Evolutionary conservation across 2,329 filamentous ascomycete genomes (phyloP).

Genomic region (Trichophaea hybrida): DNA sequence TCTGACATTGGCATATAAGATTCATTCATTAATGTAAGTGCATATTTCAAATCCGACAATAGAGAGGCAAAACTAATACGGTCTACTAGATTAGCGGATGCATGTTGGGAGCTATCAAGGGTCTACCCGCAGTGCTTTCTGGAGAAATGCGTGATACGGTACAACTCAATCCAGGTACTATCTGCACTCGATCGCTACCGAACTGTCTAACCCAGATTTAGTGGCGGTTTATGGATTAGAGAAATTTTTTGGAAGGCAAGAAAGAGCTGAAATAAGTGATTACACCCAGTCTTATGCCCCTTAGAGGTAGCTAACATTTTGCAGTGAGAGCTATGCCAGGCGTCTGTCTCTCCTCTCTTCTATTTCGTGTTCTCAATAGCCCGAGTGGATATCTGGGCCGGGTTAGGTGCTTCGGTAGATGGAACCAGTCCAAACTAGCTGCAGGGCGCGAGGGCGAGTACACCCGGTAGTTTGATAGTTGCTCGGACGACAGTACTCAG

Average conservation of each 20-base stretch:
- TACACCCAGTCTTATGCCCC: background rate
- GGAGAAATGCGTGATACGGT: slow-evolving; percentile 98
- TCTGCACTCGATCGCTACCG: background rate
- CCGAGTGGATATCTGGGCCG: too few species aligned
- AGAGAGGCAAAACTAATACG: background rate
- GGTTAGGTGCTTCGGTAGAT: too few species aligned
- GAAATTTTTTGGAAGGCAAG: slow-evolving; percentile 80
- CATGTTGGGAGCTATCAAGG: slow-evolving; percentile 91
- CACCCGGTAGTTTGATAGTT: too few species aligned
- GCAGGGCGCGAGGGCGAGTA: too few species aligned
- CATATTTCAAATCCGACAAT: background rate
- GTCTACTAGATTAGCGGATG: slow-evolving; percentile 59
- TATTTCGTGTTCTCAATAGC: background rate
- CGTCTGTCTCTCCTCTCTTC: background rate
- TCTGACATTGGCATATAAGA: slow-evolving; percentile 30
- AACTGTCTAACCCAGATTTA: background rate
- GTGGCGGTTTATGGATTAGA: slow-evolving; percentile 84
- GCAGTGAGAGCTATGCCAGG: slow-evolving; percentile 80
- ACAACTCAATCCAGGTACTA: slow-evolving; percentile 53
- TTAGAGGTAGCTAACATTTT: background rate
- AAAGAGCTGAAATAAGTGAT: slow-evolving; percentile 66
- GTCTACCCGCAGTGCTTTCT: slow-evolving; percentile 74
- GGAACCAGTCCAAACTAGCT: too few species aligned
- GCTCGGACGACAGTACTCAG: too few species aligned
- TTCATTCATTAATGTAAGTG: slow-evolving; percentile 67